These are phyloP conservation scores for Streptanthus diversifolius DNA, from an alignment of 345 rosid species.

Conservation along the genomic window DNA sequence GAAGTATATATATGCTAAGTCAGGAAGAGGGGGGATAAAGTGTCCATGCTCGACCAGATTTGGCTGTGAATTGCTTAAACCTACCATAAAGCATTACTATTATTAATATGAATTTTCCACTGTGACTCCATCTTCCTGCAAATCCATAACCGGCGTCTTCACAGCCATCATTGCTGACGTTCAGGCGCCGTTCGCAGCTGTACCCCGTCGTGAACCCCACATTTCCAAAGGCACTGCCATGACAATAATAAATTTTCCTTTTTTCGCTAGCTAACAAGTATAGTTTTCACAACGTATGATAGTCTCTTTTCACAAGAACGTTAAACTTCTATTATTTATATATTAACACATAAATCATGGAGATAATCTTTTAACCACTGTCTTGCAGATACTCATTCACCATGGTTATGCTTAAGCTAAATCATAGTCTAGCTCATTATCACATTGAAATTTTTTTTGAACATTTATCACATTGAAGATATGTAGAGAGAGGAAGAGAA, in stretches of 20 bases:
- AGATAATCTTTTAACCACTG: background rate
- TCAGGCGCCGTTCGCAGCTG: constrained; percentile 46
- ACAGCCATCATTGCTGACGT: constrained; percentile 23
- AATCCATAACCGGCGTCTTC: constrained; percentile 45
- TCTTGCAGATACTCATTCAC: background rate
- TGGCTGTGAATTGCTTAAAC: constrained; percentile 44
- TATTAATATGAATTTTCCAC: constrained; percentile 47
- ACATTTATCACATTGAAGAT: too few relatives aligned
- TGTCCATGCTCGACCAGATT: constrained; percentile 51
- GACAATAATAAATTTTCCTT: background rate
- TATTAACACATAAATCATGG: background rate
- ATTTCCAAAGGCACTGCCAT: constrained; percentile 58
- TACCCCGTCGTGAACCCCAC: constrained; percentile 66
- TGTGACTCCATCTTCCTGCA: constrained; percentile 52
- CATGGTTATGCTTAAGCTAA: background rate
- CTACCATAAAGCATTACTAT: constrained; percentile 62
- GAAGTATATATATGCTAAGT: background rate
- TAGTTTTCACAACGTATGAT: background rate
- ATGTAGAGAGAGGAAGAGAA: background rate
- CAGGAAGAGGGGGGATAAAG: constrained; percentile 25
- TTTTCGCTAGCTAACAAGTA: background rate
- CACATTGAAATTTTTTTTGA: too few relatives aligned
- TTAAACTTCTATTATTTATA: background rate
- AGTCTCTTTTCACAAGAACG: background rate
- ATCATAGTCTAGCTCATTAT: background rate